Evolutionary conservation across 345 rosid species (phyloP).

Genomic region (Populus davidiana): DNA sequence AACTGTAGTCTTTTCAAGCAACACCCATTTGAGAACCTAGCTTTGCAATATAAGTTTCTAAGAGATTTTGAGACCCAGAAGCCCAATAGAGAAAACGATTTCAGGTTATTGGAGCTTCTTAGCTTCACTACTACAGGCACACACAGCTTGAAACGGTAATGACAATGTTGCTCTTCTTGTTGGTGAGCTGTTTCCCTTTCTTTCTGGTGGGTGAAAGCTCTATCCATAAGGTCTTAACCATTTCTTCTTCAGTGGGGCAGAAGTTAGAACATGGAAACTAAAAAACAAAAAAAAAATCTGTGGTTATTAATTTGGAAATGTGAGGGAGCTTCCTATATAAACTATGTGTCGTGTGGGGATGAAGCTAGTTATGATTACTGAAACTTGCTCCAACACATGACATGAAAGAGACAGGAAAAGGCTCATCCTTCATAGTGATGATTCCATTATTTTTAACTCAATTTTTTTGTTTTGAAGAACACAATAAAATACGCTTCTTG

Average conservation of each 20-base stretch:
- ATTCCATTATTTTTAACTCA: not conserved
- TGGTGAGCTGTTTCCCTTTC: slow-evolving; percentile 35
- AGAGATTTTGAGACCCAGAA: slow-evolving; percentile 43
- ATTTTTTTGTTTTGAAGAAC: slow-evolving; percentile 2
- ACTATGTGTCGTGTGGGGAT: not conserved
- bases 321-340: not conserved
- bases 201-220: slow-evolving; percentile 45
- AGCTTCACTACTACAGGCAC: slow-evolving; percentile 28
- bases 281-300: not conserved
- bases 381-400: slow-evolving; percentile 44
- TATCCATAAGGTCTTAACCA: slow-evolving; percentile 47
- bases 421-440: slow-evolving; percentile 14
- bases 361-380: slow-evolving; percentile 35
- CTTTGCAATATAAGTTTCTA: slow-evolving; percentile 30
- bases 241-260: slow-evolving; percentile 25
- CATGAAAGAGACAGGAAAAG: slow-evolving; percentile 23
- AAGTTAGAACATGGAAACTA: slow-evolving; percentile 14
- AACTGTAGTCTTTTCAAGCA: slow-evolving; percentile 32
- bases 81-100: slow-evolving; percentile 23
- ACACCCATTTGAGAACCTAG: slow-evolving; percentile 32
- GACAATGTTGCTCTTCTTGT: slow-evolving; percentile 13
- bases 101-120: slow-evolving; percentile 15
- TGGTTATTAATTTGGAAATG: not conserved
- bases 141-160: slow-evolving; percentile 37
- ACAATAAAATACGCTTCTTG: slow-evolving; percentile 8